phyloP scores from a whole-genome alignment of 148 eudicot species.

The Rhododendron mucronatum region DNA sequence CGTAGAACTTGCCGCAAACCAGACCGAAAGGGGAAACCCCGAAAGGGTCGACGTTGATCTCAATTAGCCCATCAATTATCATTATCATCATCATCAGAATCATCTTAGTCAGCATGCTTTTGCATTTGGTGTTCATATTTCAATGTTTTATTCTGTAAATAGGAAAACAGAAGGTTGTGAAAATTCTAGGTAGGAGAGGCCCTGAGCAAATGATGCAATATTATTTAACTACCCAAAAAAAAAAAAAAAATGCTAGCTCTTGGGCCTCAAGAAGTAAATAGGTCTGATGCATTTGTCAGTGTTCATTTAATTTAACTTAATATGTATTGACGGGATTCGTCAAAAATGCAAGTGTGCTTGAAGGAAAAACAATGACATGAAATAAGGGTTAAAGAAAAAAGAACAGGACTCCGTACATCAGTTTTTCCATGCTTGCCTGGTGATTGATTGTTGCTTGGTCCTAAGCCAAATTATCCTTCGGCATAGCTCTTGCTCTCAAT shows the following conservation, averaged over 20 bases:
- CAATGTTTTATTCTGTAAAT: constrained; percentile 37
- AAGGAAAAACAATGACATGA: neutral
- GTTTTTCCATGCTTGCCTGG: neutral
- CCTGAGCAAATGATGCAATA: neutral
- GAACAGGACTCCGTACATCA: neutral
- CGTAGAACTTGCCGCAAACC: constrained; percentile 56
- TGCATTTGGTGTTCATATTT: constrained; percentile 23
- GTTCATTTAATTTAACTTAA: constrained; percentile 1
- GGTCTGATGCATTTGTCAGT: constrained; percentile 22
- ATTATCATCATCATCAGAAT: neutral
- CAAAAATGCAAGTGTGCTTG: neutral
- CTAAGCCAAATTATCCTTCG: too few relatives aligned
- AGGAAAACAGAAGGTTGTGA: constrained; percentile 34
- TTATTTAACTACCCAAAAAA: neutral
- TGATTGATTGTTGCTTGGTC: neutral
- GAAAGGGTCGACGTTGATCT: constrained; percentile 65
- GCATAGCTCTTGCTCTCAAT: too few relatives aligned
- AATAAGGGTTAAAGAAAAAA: neutral
- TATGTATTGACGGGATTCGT: constrained; percentile 9
- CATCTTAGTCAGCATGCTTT: constrained; percentile 10
- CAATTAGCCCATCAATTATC: constrained; percentile 22
- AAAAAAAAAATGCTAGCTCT: constrained; percentile 17
- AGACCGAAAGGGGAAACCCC: constrained; percentile 54
- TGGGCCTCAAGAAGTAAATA: constrained; percentile 27
- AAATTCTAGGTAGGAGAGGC: constrained; percentile 20